Conservation (phyloP, 2,329 filamentous ascomycete species). For the Pseudogymnoascus sp. region DNA sequence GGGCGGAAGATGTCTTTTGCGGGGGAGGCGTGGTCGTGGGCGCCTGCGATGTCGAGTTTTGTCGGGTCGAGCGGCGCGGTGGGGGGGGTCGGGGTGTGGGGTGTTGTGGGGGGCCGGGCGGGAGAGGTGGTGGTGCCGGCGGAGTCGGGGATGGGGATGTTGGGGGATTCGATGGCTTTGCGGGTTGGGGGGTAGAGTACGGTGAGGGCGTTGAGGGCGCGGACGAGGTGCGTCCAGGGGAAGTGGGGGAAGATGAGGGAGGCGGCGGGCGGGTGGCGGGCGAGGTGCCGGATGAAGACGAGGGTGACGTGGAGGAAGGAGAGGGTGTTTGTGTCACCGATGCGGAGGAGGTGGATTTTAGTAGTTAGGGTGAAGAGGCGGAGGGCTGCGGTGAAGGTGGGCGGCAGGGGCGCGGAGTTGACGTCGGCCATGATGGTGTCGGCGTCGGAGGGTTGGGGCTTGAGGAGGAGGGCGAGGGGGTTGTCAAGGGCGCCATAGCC, state of each 20-base stretch:
- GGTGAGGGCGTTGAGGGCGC: constrained; percentile 20
- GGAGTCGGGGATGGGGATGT: constrained; percentile 18
- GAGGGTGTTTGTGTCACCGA: constrained; percentile 23
- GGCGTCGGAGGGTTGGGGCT: background rate
- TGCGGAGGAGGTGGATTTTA: constrained; percentile 18
- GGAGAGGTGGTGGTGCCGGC: background rate
- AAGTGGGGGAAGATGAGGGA: constrained; percentile 16
- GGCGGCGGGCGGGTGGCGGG: constrained; percentile 17
- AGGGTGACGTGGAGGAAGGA: constrained; percentile 24
- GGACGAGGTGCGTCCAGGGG: constrained; percentile 19
- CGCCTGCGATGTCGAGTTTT: too few relatives aligned
- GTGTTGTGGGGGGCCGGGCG: too few relatives aligned
- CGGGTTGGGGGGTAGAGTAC: constrained; percentile 7
- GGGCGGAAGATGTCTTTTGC: too few relatives aligned
- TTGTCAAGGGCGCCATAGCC: constrained; percentile 24
- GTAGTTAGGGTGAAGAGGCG: constrained; percentile 17
- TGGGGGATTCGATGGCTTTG: constrained; percentile 14
- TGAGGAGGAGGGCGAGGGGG: background rate
- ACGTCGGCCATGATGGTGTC: background rate
- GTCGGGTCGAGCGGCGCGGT: too few relatives aligned
- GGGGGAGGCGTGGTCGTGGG: too few relatives aligned
- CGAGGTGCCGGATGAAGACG: constrained; percentile 21
- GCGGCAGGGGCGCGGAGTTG: background rate
- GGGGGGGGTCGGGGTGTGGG: too few relatives aligned
- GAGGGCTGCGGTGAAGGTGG: background rate